These are phyloP conservation scores for Cinchona pubescens DNA, from an alignment of 257 asterid species.

Conservation along the genomic window DNA sequence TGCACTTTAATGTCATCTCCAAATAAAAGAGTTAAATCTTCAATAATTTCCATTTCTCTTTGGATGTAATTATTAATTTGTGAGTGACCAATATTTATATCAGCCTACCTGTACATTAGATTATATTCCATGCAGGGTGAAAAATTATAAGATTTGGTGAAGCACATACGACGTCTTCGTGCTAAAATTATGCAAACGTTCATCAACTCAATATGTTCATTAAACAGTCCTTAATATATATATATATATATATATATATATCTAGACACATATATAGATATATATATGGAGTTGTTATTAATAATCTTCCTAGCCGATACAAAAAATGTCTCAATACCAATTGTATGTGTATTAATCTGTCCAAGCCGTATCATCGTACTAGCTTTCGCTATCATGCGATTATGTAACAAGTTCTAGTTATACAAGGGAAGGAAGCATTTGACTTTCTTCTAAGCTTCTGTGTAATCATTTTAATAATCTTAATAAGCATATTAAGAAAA, in stretches of 20 bases:
- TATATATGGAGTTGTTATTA: neutral
- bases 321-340: no score
- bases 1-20: no score
- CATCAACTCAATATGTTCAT: no score
- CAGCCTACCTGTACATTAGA: no score
- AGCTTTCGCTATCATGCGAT: neutral
- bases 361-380: neutral
- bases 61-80: no score
- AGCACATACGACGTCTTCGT: neutral
- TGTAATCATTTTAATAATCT: neutral
- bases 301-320: neutral
- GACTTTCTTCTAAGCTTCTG: constrained; percentile 18
- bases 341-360: neutral
- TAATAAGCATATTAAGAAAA: no score
- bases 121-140: constrained; percentile 33
- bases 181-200: no score
- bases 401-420: neutral
- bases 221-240: no score
- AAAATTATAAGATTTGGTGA: constrained; percentile 14
- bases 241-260: no score
- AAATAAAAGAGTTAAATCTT: no score
- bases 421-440: constrained; percentile 25
- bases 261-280: no score
- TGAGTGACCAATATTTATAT: neutral
- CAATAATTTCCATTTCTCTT: no score